phyloP scores from a whole-genome alignment of 2,329 filamentous ascomycete genomes.

The Dryadomyces quercivorus region DNA sequence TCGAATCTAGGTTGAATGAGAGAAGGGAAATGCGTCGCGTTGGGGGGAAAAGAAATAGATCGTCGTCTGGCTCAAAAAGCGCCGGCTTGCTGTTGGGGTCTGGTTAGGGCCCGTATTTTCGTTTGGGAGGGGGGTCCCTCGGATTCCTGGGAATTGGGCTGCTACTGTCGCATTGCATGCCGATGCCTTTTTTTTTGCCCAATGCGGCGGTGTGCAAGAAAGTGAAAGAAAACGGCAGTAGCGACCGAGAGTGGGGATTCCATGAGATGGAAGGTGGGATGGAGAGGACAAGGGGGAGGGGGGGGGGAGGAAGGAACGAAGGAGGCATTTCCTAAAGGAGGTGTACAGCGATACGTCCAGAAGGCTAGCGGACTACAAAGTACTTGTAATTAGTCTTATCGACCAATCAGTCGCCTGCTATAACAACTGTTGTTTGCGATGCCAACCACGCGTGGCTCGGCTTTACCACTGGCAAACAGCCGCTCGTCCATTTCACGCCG shows the following conservation, averaged over 20 bases:
- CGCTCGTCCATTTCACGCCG: too few relatives aligned
- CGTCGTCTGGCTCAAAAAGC: background rate
- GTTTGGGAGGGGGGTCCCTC: background rate
- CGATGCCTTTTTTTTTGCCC: background rate
- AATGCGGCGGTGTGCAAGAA: slow-evolving; percentile 9
- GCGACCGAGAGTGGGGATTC: background rate
- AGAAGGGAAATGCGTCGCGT: background rate
- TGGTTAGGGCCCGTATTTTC: background rate
- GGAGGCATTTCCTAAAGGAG: background rate
- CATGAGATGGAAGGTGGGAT: background rate
- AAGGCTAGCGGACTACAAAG: too few relatives aligned
- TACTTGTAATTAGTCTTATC: too few relatives aligned
- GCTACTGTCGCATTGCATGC: background rate
- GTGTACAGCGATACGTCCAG: too few relatives aligned
- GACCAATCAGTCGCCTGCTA: background rate
- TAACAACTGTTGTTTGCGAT: too few relatives aligned
- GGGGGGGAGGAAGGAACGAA: background rate
- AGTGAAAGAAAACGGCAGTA: background rate
- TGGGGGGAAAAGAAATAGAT: background rate
- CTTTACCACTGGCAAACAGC: too few relatives aligned
- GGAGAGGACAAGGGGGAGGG: background rate
- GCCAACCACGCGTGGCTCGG: too few relatives aligned
- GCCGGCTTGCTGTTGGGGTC: background rate
- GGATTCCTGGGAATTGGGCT: background rate
- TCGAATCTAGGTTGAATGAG: background rate